Evolutionary conservation across 352 stramenopile genomes (phyloP), one percentile per base, ranked within the genome.

Genomic region (Pythium guiyangense): DNA sequence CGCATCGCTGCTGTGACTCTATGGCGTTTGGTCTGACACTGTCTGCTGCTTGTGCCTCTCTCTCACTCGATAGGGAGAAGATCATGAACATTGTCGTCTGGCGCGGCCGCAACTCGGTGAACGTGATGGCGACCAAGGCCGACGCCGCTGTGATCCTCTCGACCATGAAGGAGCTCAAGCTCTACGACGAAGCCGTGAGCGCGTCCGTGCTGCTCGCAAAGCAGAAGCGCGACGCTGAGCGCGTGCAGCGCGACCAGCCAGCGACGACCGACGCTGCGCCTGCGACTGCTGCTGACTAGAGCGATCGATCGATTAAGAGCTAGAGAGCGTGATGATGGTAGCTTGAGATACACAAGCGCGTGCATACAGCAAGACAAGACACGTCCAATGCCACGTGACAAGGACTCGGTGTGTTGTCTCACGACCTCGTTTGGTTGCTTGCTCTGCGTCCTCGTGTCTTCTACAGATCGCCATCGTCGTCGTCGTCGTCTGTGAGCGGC

Each of bases 81-180:
- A 74, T 94, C 56, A 79, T 96, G 67, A 92, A 94, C 64, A 35
- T 96, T 12, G 86, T 92, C 14, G 68, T 92, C 20, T 96, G 86
- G 86, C 82, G 86, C 54, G 86, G 86, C 22, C 82, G 82, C 40
- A 93, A 92, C 67, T 93, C 86, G 54, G 73, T 90, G 60, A 96
- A 90, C 61, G 73, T 90, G 53, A 96, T 96, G 86, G 74, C 84
- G 43, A 76, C 80, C 43, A 96, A 94, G 69, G 69, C 81, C 26
- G 86, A 96, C 69, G 70, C 84, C 10, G 70, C 77, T 14, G 81
- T 88, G 39, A 73, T 96, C 40, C 57, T 86, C 27, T 79, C 82
- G 49, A 84, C 85, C 25, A 88, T 96, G 78, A 96, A 93, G 63
- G 84, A 88, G 57, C 67, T 96, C 50, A 84, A 87, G 60, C 72